Evolutionary conservation across 2,329 filamentous ascomycete genomes (phyloP).

Genomic region (Aureobasidium subglaciale): DNA sequence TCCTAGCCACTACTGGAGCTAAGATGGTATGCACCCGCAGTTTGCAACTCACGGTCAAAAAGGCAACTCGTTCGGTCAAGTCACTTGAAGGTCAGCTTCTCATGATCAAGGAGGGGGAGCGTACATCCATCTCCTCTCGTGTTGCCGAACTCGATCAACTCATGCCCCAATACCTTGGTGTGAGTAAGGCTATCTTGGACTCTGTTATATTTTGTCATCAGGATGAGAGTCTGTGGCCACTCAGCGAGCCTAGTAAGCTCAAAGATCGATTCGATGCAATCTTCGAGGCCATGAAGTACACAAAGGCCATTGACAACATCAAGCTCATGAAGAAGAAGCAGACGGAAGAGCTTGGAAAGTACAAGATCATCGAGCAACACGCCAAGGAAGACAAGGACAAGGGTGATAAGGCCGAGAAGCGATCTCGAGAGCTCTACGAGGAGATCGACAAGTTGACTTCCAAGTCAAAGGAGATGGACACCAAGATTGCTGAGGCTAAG

Average conservation of each 20-base stretch:
- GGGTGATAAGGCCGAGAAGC: conserved; percentile 64
- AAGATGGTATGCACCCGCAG: conserved; percentile 79
- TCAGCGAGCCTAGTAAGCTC: conserved; percentile 76
- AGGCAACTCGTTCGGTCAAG: conserved; percentile 67
- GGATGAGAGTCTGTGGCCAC: conserved; percentile 93
- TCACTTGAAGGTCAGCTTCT: conserved; percentile 75
- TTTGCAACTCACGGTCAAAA: conserved; percentile 80
- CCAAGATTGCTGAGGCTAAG: conserved; percentile 29
- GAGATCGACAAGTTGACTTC: conserved; percentile 27
- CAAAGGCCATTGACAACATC: conserved; percentile 93
- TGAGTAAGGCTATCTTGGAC: conserved; percentile 82
- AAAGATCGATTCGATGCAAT: conserved; percentile 98
- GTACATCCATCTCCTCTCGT: conserved; percentile 68
- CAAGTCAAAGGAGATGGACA: conserved; percentile 24
- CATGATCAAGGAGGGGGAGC: conserved; percentile 72
- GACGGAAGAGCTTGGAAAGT: conserved; percentile 63
- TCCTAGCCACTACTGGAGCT: conserved; percentile 68
- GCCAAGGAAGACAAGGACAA: conserved; percentile 80
- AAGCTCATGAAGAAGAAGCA: conserved; percentile 79
- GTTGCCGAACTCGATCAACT: conserved; percentile 75
- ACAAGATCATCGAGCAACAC: conserved; percentile 68
- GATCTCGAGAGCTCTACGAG: conserved; percentile 55
- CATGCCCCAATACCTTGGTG: conserved; percentile 79
- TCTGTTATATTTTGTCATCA: conserved; percentile 98
- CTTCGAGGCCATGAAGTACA: conserved; percentile 94